Conservation (phyloP, 2,329 filamentous ascomycete species). For the Xylariaceae sp. region DNA sequence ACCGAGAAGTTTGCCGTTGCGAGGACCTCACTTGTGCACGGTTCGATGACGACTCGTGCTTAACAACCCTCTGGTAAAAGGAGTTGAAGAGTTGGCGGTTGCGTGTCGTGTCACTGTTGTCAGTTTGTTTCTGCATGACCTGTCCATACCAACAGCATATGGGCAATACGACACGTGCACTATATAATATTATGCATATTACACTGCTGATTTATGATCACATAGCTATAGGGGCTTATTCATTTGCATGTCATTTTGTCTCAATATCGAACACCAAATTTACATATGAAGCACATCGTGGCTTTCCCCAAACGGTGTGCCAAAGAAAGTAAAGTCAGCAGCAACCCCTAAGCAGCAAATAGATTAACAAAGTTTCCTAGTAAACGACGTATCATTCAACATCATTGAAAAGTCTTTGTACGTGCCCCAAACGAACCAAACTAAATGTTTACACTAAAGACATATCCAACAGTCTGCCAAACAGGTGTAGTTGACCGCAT, state of each 20-base stretch:
- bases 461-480: no score
- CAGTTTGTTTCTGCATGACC: background rate
- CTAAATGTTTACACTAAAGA: background rate
- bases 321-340: background rate
- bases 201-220: background rate
- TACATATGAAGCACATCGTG: background rate
- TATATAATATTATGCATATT: background rate
- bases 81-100: slow-evolving; percentile 16
- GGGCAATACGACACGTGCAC: no score
- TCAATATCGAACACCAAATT: slow-evolving; percentile 1
- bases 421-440: no score
- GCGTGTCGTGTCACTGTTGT: slow-evolving; percentile 13
- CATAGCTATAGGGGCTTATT: slow-evolving; percentile 3
- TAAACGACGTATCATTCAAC: background rate
- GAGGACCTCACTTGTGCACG: slow-evolving; percentile 44
- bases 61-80: slow-evolving; percentile 36
- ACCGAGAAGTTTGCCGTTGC: slow-evolving; percentile 53
- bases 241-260: slow-evolving; percentile 4
- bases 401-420: background rate
- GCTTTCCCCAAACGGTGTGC: background rate
- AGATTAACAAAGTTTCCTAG: background rate
- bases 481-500: background rate
- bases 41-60: slow-evolving; percentile 48
- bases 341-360: background rate
- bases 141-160: no score